Conservation (phyloP, 768 basidiomycete genomes). For the Hygrophoropsis aurantiaca region DNA sequence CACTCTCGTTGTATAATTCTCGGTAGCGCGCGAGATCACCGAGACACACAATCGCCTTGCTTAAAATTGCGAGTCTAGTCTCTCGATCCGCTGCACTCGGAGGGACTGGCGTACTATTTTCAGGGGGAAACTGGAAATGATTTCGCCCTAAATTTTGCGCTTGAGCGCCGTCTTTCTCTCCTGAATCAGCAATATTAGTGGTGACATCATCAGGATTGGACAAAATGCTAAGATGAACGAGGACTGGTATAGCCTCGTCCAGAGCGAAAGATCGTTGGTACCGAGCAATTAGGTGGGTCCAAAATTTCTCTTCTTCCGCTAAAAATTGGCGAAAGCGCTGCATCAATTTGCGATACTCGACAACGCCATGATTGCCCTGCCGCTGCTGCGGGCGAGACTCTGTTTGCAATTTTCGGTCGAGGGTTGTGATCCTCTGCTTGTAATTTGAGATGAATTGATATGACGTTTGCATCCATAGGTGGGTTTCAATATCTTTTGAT, state of each 20-base stretch:
- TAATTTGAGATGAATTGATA: conserved; percentile 82
- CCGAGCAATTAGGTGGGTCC: conserved; percentile 76
- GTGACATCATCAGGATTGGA: conserved; percentile 38
- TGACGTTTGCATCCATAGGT: conserved; percentile 92
- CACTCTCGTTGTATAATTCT: conserved; percentile 81
- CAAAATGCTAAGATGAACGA: conserved; percentile 58
- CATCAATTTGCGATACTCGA: conserved; percentile 83
- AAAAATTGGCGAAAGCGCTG: conserved; percentile 91
- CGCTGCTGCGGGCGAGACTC: conserved; percentile 30
- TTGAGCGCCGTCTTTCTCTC: conserved; percentile 17
- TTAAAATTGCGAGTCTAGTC: conserved; percentile 69
- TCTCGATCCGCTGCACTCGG: conserved; percentile 53
- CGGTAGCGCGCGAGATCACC: conserved; percentile 95
- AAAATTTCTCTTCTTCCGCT: conserved; percentile 88
- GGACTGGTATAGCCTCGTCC: conserved; percentile 58
- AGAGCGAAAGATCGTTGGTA: conserved; percentile 71
- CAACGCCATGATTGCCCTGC: conserved; percentile 53
- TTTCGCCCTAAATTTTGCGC: conserved; percentile 45
- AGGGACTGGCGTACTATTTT: conserved; percentile 40
- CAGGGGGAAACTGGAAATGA: conserved; percentile 64
- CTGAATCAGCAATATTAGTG: conserved; percentile 19
- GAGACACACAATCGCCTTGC: conserved; percentile 87
- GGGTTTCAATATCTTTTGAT: conserved; percentile 76
- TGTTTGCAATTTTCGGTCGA: conserved; percentile 59
- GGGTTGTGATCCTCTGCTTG: conserved; percentile 67